These are phyloP conservation scores for Thymus quinquecostatus DNA, from an alignment of 257 asterid species.

Conservation along the genomic window DNA sequence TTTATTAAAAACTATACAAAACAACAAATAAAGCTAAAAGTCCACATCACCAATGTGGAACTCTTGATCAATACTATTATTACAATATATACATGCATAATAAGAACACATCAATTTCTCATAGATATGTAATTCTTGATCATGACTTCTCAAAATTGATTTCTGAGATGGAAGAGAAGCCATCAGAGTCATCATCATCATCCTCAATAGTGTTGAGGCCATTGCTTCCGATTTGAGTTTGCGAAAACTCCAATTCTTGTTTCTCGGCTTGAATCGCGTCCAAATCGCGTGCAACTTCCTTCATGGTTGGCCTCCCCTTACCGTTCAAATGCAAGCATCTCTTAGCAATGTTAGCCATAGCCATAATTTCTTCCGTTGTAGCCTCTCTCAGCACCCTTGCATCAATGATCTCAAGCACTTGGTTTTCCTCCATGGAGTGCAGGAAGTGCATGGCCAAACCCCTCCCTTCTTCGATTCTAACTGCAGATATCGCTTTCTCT, in stretches of 20 bases:
- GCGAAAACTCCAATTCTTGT: not conserved
- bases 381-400: conserved; percentile 34
- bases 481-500: conserved; percentile 34
- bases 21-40: too few relatives aligned
- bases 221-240: not conserved
- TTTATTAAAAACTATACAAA: too few relatives aligned
- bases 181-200: conserved; percentile 1
- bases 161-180: conserved; percentile 21
- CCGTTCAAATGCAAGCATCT: conserved; percentile 42
- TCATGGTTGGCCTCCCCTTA: conserved; percentile 46
- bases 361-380: conserved; percentile 30
- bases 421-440: conserved; percentile 39
- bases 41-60: too few relatives aligned
- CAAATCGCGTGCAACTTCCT: conserved; percentile 38
- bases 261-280: conserved; percentile 31
- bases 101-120: not conserved
- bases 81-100: too few relatives aligned
- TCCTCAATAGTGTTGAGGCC: conserved; percentile 17
- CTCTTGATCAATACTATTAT: too few relatives aligned
- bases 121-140: not conserved
- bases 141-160: not conserved
- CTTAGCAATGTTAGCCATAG: conserved; percentile 34
- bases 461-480: conserved; percentile 31
- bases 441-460: conserved; percentile 41
- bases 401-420: conserved; percentile 35